Evolutionary conservation across 805 yeast genomes (phyloP).

Genomic region (Cyberlindnera xishuangbannaensis): DNA sequence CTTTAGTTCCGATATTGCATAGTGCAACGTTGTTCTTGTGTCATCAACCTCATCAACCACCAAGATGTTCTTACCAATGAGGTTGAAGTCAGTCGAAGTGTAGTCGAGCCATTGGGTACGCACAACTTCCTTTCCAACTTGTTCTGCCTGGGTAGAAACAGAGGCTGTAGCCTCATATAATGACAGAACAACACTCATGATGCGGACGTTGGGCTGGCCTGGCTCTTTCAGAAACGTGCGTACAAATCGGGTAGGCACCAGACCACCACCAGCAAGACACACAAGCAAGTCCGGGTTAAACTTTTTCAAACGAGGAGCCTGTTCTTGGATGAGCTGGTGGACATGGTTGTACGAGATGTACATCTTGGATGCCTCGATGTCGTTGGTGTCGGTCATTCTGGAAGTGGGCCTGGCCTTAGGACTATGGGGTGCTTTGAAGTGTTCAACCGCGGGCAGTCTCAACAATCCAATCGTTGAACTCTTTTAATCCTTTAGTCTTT

Average conservation of each 20-base stretch:
- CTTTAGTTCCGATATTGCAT: slow-evolving; percentile 71
- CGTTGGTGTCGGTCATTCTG: slow-evolving; percentile 22
- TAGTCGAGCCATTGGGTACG: slow-evolving; percentile 91
- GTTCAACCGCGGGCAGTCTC: too few relatives aligned
- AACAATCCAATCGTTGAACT: too few relatives aligned
- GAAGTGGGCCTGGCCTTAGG: too few relatives aligned
- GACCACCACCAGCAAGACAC: slow-evolving; percentile 98
- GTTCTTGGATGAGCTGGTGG: slow-evolving; percentile 64
- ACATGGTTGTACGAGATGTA: slow-evolving; percentile 78
- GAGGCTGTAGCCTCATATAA: slow-evolving; percentile 78
- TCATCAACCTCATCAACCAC: slow-evolving; percentile 92
- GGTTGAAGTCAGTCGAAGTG: slow-evolving; percentile 50
- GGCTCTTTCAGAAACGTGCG: slow-evolving; percentile 87
- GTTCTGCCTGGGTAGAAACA: slow-evolving; percentile 49
- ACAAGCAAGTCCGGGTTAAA: slow-evolving; percentile 87
- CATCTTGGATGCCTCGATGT: slow-evolving; percentile 37
- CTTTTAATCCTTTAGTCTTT: too few relatives aligned
- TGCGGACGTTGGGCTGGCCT: slow-evolving; percentile 83
- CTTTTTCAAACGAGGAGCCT: slow-evolving; percentile 54
- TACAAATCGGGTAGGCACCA: slow-evolving; percentile 94
- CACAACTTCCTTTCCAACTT: slow-evolving; percentile 61
- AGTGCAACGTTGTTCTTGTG: slow-evolving; percentile 84
- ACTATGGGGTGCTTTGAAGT: too few relatives aligned
- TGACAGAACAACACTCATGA: slow-evolving; percentile 91
- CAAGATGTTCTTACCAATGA: slow-evolving; percentile 74